Evolutionary conservation across 2,329 filamentous ascomycete species (phyloP), one percentile per base, ranked within the genome.

Genomic region (Aspergillus sp.): DNA sequence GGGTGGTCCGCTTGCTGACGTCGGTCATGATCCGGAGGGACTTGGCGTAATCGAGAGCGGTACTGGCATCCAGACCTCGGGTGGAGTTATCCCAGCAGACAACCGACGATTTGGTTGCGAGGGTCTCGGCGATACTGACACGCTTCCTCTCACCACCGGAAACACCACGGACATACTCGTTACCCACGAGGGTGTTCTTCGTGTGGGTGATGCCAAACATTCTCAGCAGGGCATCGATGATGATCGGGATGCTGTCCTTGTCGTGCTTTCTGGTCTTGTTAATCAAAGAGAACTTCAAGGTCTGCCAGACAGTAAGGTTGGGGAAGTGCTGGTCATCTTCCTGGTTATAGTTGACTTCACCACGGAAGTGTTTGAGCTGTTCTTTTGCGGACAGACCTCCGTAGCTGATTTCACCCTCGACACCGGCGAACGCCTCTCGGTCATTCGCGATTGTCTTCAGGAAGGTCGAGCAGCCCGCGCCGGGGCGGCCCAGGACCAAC

Each of bases 41-140:
- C 52, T 85, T 86, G 9, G 85, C 87, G 60, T 89, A 93, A 63
- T 92, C 88, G 4, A 92, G 76, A 4, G 89, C 89, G 0, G 88
- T 92, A 1, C 85, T 88, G 1, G 88, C 86, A 65, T 94, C 89
- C 0, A 93, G 75, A n/a, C 89, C 89, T 45, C 89, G 79, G 0
- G 88, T 93, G 0, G 83, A 86, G 67, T 93, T 93, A 60, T 93
- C 89, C 87, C 87, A 92, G 56, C 85, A 86, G 32, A 88, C 83
- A 1, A 92, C 85, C 0, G 86, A 84, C 0, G 84, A 84, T 67
- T 88, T 87, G 6, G 87, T 87, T 4, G 87, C 85, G 19, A 93
- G 72, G 0, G 87, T 89, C 70, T 93, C 89, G 1, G 87, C 87
- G 57, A 93, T 90, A 19, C 84, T 86, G 8, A 90, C 88, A 64